Evolutionary conservation across 345 rosid genomes (phyloP).

Genomic region (Salix koriyanagi): DNA sequence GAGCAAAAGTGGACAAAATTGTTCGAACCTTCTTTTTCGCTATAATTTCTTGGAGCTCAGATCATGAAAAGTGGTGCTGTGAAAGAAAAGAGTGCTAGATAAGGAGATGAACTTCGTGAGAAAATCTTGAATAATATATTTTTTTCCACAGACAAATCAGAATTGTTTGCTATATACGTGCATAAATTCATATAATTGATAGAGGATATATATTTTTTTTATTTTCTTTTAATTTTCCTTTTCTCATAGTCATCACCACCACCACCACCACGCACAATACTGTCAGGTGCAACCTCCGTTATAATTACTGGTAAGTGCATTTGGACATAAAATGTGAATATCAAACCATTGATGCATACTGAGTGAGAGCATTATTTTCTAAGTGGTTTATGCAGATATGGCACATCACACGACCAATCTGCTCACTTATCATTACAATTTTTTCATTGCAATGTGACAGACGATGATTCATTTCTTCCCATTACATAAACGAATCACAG

Average conservation of each 20-base stretch:
- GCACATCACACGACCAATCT: slow-evolving; percentile 2
- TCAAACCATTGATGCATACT: neutral
- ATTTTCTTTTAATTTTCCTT: neutral
- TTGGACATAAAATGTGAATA: slow-evolving; percentile 27
- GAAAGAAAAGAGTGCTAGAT: neutral
- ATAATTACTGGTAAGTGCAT: slow-evolving; percentile 14
- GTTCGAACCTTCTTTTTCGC: neutral
- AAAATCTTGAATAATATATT: neutral
- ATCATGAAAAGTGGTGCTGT: neutral
- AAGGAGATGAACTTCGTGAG: neutral
- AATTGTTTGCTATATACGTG: neutral
- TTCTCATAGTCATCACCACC: neutral
- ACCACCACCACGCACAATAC: slow-evolving; percentile 1
- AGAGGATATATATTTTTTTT: too few species aligned
- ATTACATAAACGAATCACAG: neutral
- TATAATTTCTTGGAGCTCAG: neutral
- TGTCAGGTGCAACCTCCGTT: slow-evolving; percentile 10
- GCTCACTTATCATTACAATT: neutral
- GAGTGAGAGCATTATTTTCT: slow-evolving; percentile 4
- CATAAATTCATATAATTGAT: neutral
- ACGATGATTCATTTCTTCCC: neutral
- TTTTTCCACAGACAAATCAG: neutral
- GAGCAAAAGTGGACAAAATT: neutral
- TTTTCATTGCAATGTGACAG: neutral
- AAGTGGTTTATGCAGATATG: slow-evolving; percentile 1